A percentile compares a stretch with the other conserved stretches of the same genome.
Conservation (phyloP, 2,329 filamentous ascomycete species). For the Botryosphaeria dothidea region DNA sequence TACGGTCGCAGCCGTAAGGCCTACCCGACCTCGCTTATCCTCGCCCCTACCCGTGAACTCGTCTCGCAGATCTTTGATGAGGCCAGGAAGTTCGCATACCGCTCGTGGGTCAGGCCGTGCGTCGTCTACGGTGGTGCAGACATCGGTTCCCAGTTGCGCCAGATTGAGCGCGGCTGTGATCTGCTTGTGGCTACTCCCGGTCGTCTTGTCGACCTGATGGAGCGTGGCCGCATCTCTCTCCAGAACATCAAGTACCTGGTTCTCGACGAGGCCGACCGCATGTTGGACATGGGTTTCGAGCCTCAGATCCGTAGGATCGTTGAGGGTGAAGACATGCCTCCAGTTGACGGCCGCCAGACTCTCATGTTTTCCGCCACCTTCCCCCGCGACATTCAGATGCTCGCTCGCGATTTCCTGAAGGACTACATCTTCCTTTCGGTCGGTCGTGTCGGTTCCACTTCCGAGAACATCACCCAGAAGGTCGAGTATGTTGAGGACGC, state of each 20-base stretch:
- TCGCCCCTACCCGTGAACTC: conserved; percentile 95
- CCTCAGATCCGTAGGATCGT: conserved; percentile 98
- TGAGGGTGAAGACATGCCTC: conserved; percentile 96
- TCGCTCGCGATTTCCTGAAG: conserved; percentile 97
- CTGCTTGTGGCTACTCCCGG: conserved; percentile 95
- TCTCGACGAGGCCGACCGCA: conserved; percentile 98
- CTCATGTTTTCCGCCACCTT: conserved; percentile 99
- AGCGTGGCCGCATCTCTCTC: conserved; percentile 96
- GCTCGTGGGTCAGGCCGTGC: conserved; percentile 97
- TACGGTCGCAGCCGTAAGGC: conserved; percentile 96
- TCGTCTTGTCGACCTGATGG: conserved; percentile 95
- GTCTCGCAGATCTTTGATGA: conserved; percentile 99
- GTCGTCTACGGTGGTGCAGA: conserved; percentile 99
- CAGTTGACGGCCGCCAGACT: conserved; percentile 80
- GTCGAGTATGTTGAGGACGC: conserved; percentile 95
- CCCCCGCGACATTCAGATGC: conserved; percentile 98
- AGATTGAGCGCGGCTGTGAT: conserved; percentile 97
- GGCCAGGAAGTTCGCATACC: conserved; percentile 96
- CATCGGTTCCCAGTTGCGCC: conserved; percentile 95
- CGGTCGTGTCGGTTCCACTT: conserved; percentile 96
- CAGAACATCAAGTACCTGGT: conserved; percentile 99
- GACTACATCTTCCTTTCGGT: conserved; percentile 99
- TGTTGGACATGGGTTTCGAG: conserved; percentile 99
- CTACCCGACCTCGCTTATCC: conserved; percentile 91
- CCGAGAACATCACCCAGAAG: conserved; percentile 99